phyloP scores from a whole-genome alignment of 441 rosid genomes.

The Capsella rubella region DNA sequence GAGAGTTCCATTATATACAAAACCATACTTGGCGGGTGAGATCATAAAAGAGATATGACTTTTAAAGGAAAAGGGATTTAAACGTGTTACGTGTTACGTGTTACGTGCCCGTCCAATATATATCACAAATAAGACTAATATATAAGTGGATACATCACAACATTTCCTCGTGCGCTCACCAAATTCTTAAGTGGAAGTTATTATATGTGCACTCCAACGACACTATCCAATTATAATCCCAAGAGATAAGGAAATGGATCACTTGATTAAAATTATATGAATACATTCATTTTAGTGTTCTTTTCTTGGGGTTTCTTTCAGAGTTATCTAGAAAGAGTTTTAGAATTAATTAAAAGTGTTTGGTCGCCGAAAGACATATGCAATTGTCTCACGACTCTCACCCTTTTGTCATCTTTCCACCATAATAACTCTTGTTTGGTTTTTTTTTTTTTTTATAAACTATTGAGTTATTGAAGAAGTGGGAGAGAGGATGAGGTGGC shows the following conservation, averaged over 20 bases:
- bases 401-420: neutral
- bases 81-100: slow-evolving; percentile 33
- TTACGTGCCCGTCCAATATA: slow-evolving; percentile 26
- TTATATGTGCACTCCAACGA: slow-evolving; percentile 36
- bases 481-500: slow-evolving; percentile 31
- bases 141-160: slow-evolving; percentile 25
- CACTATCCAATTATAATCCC: slow-evolving; percentile 12
- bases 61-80: slow-evolving; percentile 18
- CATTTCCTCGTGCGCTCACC: slow-evolving; percentile 10
- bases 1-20: slow-evolving; percentile 5
- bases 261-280: neutral
- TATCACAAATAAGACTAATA: neutral
- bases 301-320: neutral
- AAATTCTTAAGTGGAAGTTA: slow-evolving; percentile 33
- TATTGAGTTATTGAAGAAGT: neutral
- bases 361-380: neutral
- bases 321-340: neutral
- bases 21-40: slow-evolving; percentile 9
- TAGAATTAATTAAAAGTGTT: neutral
- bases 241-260: neutral
- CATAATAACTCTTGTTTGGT: neutral
- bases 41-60: slow-evolving; percentile 19
- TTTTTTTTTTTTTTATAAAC: no score
- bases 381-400: neutral
- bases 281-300: neutral